These are phyloP conservation scores for Mucor racemosus DNA, from an alignment of 371 early-diverging fungal genomes.

Conservation along the genomic window DNA sequence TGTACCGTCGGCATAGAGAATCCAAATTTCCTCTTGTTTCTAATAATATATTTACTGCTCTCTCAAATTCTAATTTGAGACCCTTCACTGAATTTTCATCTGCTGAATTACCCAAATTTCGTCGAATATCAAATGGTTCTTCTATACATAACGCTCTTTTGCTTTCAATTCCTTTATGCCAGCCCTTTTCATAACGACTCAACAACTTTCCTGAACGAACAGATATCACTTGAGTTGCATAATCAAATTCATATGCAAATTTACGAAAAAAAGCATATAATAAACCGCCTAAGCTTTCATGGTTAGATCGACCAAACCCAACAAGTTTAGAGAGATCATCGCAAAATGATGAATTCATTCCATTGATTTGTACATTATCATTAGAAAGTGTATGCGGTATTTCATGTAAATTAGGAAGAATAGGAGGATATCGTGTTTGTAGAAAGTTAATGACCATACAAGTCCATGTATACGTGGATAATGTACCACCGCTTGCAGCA, in stretches of 20 bases:
- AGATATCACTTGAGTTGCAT: conserved; percentile 77
- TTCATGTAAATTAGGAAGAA: conserved; percentile 85
- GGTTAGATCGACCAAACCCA: conserved; percentile 73
- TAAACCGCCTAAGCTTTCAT: conserved; percentile 78
- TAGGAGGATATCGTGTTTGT: conserved; percentile 61
- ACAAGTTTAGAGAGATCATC: conserved; percentile 63
- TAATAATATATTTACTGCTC: conserved; percentile 61
- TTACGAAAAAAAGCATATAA: conserved; percentile 87
- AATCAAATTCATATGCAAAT: conserved; percentile 84
- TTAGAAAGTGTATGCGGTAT: conserved; percentile 29
- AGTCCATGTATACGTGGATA: conserved; percentile 72
- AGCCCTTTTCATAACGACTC: conserved; percentile 81
- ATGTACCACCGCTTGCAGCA: conserved; percentile 88
- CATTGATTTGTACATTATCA: conserved; percentile 24
- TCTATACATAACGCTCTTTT: conserved; percentile 80
- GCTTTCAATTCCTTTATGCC: conserved; percentile 55
- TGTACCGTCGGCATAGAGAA: conserved; percentile 7
- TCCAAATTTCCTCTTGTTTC: conserved; percentile 14
- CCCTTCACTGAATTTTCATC: conserved; percentile 79
- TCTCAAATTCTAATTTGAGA: conserved; percentile 74
- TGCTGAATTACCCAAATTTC: conserved; percentile 91
- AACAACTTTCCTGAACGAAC: conserved; percentile 80
- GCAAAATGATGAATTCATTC: conserved; percentile 60
- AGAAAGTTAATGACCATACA: conserved; percentile 35
- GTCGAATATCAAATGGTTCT: conserved; percentile 82